Evolutionary conservation across 257 asterid genomes (phyloP), one percentile per base, ranked within the genome.

Genomic region (Solanum ossicruentum): DNA sequence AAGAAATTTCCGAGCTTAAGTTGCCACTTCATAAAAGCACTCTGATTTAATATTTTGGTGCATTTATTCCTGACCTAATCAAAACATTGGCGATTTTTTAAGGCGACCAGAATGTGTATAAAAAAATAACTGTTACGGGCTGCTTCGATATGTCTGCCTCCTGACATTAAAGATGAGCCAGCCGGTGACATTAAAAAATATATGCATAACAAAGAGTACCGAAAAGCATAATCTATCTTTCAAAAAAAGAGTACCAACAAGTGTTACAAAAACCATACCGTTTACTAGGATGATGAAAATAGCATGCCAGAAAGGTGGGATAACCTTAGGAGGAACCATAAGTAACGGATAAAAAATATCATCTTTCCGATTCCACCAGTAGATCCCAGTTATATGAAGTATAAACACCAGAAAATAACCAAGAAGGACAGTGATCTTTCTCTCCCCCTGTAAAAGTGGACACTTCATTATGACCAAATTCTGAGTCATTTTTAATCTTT

Each of bases 291-390:
- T 91, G 88, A 94, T 84, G 90, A 90, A 95, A 65, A 92, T 60
- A 71, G 98, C 97, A 86, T 94, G 98, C 99, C 98, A 95, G 88
- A 95, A 94, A 81, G 98, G 98, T 80, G 99, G 99, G 84, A 94
- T 89, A 80, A 91, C 88, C 85, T 91, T 93, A 7, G 95, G 98
- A 88, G 99, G 99, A 85, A 94, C 87, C 99, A 95, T 91, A 86
- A 93, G 87, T 49, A 95, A 87, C 39, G 97, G 94, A 81, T 91
- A 90, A 84, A 91, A 91, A 75, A 94, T 85, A 84, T 93, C 97
- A 83, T 92, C 97, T 82, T 82, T 88, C 56, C 82, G 90, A 82
- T 91, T 84, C 97, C 98, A 94, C 98, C 99, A 95, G 89, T 95
- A 94, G 92, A 91, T 90, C 60, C 93, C 97, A 85, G 86, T 84